phyloP scores from a whole-genome alignment of 306 rosid genomes.

The Cajanus cajan region DNA sequence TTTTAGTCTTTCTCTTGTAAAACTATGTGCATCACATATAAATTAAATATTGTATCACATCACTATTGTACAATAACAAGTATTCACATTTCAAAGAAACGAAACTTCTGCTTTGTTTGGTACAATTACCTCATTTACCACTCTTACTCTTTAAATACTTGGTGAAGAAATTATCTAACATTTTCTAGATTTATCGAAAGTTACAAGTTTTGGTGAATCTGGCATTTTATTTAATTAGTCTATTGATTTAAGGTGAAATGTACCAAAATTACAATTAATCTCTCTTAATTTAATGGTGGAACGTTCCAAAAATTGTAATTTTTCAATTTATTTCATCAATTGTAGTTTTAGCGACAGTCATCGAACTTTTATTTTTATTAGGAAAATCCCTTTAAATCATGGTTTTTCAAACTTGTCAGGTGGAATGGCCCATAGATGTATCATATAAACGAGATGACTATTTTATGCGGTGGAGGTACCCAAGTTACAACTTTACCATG shows the following conservation, averaged over 20 bases:
- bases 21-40: neutral
- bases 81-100: neutral
- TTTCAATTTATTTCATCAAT: too few species aligned
- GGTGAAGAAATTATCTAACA: too few species aligned
- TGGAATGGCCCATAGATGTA: constrained; percentile 78
- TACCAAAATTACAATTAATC: too few species aligned
- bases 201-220: too few species aligned
- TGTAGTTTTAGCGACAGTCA: too few species aligned
- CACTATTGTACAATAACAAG: neutral
- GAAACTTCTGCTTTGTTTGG: neutral
- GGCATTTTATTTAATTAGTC: too few species aligned
- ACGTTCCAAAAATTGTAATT: too few species aligned
- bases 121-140: neutral
- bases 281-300: too few species aligned
- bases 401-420: constrained; percentile 33
- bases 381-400: neutral
- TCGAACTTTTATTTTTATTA: neutral
- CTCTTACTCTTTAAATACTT: neutral
- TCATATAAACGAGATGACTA: constrained; percentile 53
- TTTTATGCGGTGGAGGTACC: constrained; percentile 73
- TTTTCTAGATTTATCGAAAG: too few species aligned
- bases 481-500: constrained; percentile 77
- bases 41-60: neutral
- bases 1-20: too few species aligned
- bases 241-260: too few species aligned